These are phyloP conservation scores for Sphaerulina vaccinii DNA, from an alignment of 2,329 filamentous ascomycete species.

Conservation along the genomic window DNA sequence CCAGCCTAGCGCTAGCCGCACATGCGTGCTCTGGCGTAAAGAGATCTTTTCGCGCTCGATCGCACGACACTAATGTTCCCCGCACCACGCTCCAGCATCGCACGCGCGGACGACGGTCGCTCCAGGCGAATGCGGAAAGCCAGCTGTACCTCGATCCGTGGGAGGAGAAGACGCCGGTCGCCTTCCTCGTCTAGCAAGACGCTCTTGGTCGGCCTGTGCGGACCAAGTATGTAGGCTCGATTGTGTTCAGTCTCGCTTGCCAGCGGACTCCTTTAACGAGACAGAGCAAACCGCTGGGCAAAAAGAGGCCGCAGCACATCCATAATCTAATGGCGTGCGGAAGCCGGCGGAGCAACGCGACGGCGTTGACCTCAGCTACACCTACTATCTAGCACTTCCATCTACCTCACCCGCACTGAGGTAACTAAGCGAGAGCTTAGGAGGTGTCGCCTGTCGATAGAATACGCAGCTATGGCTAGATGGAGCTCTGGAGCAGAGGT, in stretches of 20 bases:
- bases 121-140: conserved; percentile 21
- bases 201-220: conserved; percentile 18
- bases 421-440: conserved; percentile 4
- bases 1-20: conserved; percentile 7
- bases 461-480: conserved; percentile 1
- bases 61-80: conserved; percentile 10
- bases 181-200: conserved; percentile 17
- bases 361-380: conserved; percentile 4
- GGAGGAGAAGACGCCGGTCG: conserved; percentile 19
- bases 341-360: conserved; percentile 3
- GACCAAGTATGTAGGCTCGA: conserved; percentile 21
- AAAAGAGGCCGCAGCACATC: conserved; percentile 26
- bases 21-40: conserved; percentile 1
- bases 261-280: conserved; percentile 7
- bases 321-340: conserved; percentile 18
- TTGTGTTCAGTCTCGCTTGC: conserved; percentile 18
- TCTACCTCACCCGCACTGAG: conserved; percentile 1
- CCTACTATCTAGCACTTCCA: conserved; percentile 2
- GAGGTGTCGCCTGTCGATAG: conserved; percentile 1
- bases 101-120: conserved; percentile 17
- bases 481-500: neutral
- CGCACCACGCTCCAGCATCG: conserved; percentile 25
- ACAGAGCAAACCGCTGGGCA: conserved; percentile 18
- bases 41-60: conserved; percentile 10
- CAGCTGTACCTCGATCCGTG: conserved; percentile 20